phyloP scores from a whole-genome alignment of 306 rosid genomes.

The Dalbergia cochinchinensis region DNA sequence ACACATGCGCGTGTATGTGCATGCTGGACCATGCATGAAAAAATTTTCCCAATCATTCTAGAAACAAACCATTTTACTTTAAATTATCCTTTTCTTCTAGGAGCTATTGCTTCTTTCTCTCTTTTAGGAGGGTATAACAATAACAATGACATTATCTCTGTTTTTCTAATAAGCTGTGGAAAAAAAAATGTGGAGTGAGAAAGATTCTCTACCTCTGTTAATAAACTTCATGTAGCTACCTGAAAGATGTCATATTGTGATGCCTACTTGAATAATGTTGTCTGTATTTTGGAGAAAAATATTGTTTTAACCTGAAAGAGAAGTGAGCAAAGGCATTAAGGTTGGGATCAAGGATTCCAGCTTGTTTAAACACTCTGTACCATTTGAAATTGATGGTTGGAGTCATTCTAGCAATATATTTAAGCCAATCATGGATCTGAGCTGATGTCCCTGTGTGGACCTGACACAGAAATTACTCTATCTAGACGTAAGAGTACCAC shows the following conservation, averaged over 20 bases:
- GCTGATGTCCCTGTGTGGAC: not conserved
- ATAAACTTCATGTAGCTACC: not conserved
- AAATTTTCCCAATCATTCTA: slow-evolving; percentile 18
- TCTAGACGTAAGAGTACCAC: not conserved
- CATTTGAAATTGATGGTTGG: slow-evolving; percentile 16
- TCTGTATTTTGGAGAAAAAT: not conserved
- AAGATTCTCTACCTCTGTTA: slow-evolving; percentile 6
- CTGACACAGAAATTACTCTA: not conserved
- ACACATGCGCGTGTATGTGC: no score
- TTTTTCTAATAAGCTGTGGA: not conserved
- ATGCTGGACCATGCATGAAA: slow-evolving; percentile 9
- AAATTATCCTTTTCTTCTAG: slow-evolving; percentile 4
- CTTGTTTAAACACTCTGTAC: not conserved
- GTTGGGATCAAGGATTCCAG: not conserved
- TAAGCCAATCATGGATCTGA: not conserved
- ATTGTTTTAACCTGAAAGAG: not conserved
- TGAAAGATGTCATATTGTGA: not conserved
- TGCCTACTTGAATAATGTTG: slow-evolving; percentile 3
- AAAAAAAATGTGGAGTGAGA: slow-evolving; percentile 23
- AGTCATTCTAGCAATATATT: slow-evolving; percentile 21
- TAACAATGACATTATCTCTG: not conserved
- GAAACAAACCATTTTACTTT: not conserved
- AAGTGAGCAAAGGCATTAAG: slow-evolving; percentile 13
- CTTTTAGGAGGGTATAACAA: slow-evolving; percentile 16
- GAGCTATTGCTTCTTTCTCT: slow-evolving; percentile 24